These are phyloP conservation scores for Cylindrotheca closterium DNA, from an alignment of 108 stramenopile species.

Conservation along the genomic window DNA sequence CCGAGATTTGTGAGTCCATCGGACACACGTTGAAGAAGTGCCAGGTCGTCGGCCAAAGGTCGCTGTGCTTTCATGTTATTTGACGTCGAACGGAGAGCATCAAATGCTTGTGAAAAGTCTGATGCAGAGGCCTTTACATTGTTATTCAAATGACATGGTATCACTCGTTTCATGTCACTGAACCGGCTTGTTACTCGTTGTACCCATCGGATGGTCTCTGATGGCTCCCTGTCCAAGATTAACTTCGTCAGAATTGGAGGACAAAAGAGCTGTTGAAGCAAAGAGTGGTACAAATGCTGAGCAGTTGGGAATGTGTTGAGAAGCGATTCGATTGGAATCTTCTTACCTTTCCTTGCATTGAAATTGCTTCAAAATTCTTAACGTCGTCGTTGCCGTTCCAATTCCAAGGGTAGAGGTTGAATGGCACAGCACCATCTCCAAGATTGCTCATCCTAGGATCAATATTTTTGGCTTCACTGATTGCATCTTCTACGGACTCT, in stretches of 20 bases:
- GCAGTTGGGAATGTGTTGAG: too few species aligned
- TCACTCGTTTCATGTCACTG: conserved; percentile 70
- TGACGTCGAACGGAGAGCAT: conserved; percentile 59
- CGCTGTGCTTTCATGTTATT: conserved; percentile 49
- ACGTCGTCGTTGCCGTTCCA: conserved; percentile 68
- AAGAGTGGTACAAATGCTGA: too few species aligned
- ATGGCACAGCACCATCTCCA: conserved; percentile 73
- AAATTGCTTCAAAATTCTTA: conserved; percentile 60
- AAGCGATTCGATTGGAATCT: too few species aligned
- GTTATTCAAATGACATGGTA: conserved; percentile 90
- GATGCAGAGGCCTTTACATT: conserved; percentile 43
- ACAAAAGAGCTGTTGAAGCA: conserved; percentile 71
- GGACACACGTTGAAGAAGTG: conserved; percentile 74
- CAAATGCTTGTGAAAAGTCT: conserved; percentile 85
- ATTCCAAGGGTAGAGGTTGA: conserved; percentile 79
- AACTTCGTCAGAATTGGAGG: conserved; percentile 91
- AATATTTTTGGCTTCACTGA: conserved; percentile 42
- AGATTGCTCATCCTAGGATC: conserved; percentile 52
- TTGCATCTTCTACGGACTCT: conserved; percentile 38
- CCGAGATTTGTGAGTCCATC: conserved; percentile 70
- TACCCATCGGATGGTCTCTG: conserved; percentile 74
- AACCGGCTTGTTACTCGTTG: conserved; percentile 70
- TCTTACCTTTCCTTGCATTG: conserved; percentile 39
- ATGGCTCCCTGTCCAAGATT: conserved; percentile 84
- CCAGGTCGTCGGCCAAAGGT: conserved; percentile 75